phyloP scores from a whole-genome alignment of 345 rosid species.

The Populus nigra region DNA sequence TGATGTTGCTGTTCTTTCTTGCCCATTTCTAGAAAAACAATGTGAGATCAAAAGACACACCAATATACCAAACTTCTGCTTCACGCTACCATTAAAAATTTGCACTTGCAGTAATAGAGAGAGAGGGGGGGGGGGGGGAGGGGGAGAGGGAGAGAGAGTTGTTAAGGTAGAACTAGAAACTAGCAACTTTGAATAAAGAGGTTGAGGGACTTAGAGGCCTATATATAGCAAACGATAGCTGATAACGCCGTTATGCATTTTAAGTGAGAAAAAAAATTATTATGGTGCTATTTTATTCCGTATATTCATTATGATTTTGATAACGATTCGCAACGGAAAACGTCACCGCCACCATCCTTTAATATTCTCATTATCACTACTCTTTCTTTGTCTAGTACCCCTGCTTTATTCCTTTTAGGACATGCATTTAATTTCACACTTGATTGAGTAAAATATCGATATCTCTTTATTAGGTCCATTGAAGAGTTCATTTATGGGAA shows the following conservation, averaged over 20 bases:
- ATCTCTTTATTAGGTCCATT: not conserved
- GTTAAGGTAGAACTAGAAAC: constrained; percentile 12
- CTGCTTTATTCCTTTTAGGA: not conserved
- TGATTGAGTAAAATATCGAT: not conserved
- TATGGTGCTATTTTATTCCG: not conserved
- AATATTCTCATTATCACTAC: not conserved
- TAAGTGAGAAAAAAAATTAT: not conserved
- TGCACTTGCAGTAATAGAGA: constrained; percentile 16
- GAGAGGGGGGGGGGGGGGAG: not conserved
- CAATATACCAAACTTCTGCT: constrained; percentile 49
- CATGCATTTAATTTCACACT: constrained; percentile 8
- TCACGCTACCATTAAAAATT: constrained; percentile 59
- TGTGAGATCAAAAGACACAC: constrained; percentile 13
- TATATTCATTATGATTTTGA: not conserved
- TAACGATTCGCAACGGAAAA: constrained; percentile 26
- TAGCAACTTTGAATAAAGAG: constrained; percentile 23
- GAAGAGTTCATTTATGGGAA: constrained; percentile 16
- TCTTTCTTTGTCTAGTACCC: not conserved
- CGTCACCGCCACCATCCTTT: constrained; percentile 21
- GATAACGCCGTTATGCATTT: constrained; percentile 46
- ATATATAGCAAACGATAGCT: constrained; percentile 40
- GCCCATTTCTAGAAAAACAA: constrained; percentile 46
- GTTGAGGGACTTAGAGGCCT: not conserved
- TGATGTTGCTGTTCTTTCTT: constrained; percentile 41
- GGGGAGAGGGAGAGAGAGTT: constrained; percentile 4